A percentile compares a stretch with the other conserved stretches of the same genome.
These are phyloP conservation scores for Phytophthora meadii DNA, from an alignment of 352 stramenopile species.

Conservation along the genomic window DNA sequence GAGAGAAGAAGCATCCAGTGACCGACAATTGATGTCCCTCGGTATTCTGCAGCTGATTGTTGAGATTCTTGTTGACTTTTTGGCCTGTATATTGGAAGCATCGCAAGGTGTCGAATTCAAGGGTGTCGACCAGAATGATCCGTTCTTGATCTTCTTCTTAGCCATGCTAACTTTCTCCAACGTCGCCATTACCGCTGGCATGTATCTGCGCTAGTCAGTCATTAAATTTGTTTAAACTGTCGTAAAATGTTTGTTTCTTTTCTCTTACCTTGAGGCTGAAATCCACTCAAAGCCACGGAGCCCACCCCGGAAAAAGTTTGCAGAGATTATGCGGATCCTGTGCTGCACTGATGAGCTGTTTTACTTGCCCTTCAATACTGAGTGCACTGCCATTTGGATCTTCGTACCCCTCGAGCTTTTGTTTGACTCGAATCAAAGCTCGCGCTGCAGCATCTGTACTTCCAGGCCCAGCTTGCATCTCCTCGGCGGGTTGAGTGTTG, in stretches of 20 bases:
- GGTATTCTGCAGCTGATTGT: conserved; percentile 23
- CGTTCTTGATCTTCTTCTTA: conserved; percentile 47
- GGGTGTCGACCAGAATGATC: conserved; percentile 24
- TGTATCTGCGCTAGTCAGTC: conserved; percentile 18
- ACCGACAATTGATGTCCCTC: not conserved
- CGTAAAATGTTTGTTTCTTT: no score
- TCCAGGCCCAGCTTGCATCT: conserved; percentile 37
- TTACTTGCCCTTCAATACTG: conserved; percentile 98
- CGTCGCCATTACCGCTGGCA: conserved; percentile 22
- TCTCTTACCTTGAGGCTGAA: no score
- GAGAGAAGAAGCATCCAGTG: not conserved
- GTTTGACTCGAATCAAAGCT: conserved; percentile 95
- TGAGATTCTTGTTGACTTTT: conserved; percentile 30
- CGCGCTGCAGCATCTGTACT: conserved; percentile 91
- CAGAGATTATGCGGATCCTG: conserved; percentile 96
- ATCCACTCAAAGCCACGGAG: conserved; percentile 90
- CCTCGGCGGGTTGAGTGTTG: conserved; percentile 19
- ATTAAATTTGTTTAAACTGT: no score
- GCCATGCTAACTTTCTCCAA: conserved; percentile 33
- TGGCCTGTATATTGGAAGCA: conserved; percentile 32
- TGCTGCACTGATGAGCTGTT: conserved; percentile 97
- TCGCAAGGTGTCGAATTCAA: conserved; percentile 24
- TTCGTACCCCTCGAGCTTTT: conserved; percentile 99
- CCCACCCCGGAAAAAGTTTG: conserved; percentile 96
- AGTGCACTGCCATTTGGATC: conserved; percentile 96